Base-by-base conservation (phyloP, 768 basidiomycete genomes). In the Cantharellus cinnabarinus region DNA sequence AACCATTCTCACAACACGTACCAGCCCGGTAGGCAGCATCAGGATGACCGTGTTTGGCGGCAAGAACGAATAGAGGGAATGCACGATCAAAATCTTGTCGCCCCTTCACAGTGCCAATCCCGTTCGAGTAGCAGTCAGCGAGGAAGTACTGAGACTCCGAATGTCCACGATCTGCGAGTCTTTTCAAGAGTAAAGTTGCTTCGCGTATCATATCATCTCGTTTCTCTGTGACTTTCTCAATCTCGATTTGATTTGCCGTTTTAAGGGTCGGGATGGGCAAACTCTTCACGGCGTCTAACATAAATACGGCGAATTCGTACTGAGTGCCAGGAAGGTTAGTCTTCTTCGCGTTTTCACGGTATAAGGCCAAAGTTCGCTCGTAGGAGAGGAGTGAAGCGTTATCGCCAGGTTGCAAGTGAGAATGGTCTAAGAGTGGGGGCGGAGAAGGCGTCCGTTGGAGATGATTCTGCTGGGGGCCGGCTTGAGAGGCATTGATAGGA, bases 251-350 rank as follows among this genome's bases (percentile, higher is more conserved):
- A 57, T 62, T 62, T 29, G 68, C 62, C 65, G 89, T 87, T 39
- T 79, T 79, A 76, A 64, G 55, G 2, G 72, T 72, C 3, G 88
- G 87, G 59, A 87, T 81, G 48, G 84, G 83, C 68, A 90, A 79
- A 2, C 84, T 81, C 71, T 94, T 95, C 55, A 90, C 87, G 55
- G 93, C 89, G 67, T 97, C 95, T 67, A 99, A 85, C 86, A 97
- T 91, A 76, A 98, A 97, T 4, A 93, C 89, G 44, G 94, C 89
- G 65, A 99, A 97, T 69, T 99, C 95, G 74, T 91, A 98, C 68
- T 94, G 93, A 59, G 97, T 74, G 66, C 97, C 89, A 0, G 94
- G 93, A 69, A 98, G 90, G 72, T 95, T 90, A 0, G 93, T 95
- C 73, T 98, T 98, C 74, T 94, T 95, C 40, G 94, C 95, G 70